Base-by-base conservation (phyloP, 2,329 filamentous ascomycete species). In the Penicillium sp. region DNA sequence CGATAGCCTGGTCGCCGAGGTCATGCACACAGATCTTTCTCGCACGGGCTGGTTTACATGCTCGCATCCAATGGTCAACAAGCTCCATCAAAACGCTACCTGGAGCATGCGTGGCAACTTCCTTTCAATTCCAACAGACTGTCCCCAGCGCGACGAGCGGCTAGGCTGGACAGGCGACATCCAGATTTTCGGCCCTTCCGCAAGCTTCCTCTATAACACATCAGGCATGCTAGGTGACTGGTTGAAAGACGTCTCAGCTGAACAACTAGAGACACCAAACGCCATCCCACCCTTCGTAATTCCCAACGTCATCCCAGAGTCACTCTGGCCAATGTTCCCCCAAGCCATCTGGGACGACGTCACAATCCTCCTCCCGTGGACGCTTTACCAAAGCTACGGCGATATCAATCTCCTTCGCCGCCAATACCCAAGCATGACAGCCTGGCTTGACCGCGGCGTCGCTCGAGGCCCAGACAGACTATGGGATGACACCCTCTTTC, bases 61-160 rank as follows among this genome's bases (percentile, higher is more conserved):
- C 51, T 85, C 82, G 0, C 65, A 85, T 44, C 43, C 59, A 0
- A 65, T 77, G 3, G 56, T 85, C 24, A 85, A 84, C 57, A 69
- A 78, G 42, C 74, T 86, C 4, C 78, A 85, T 56, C 49, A 73
- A 1, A 85, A 85, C 49, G 74, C 80, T 0, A 61, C 70, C 28
- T 85, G 82, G 82, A 76, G 76, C 5, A 83, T 84, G 77, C 74
- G 76, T 26, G 81, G 81, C 0, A 85, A 85, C 57, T 85, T 85
- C 58, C 58, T 85, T 3, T 76, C 74, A 0, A 66, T 85, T 0
- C 81, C 81, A 0, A 85, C 81, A 0, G 83, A 85, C 58, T 83
- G 80, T 56, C 81, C 81, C 0, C 79, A 83, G 55, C 71, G 80
- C 1, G 80, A 84, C 48, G 80, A 83, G 64, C 72, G 80, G 0